Conservation (phyloP, 768 basidiomycete species). For the Boletus sp. region DNA sequence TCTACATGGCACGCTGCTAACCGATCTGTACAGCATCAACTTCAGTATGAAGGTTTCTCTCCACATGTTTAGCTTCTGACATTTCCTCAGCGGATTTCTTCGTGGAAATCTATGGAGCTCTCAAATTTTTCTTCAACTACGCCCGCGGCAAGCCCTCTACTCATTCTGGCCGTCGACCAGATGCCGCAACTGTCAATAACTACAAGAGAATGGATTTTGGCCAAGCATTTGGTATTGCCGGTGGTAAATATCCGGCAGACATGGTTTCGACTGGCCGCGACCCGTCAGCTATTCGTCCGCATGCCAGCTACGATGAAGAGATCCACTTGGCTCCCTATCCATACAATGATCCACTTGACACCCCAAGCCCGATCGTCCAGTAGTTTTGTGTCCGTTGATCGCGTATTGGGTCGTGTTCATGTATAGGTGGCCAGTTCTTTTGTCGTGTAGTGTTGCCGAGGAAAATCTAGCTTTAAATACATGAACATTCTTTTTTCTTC, state of each 20-base stretch:
- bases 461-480: not conserved
- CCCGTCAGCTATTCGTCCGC: constrained; percentile 11
- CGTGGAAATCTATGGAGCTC: constrained; percentile 58
- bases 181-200: constrained; percentile 17
- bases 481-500: not conserved
- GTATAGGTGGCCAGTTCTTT: not conserved
- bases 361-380: not conserved
- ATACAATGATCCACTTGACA: constrained; percentile 13
- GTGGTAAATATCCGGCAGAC: constrained; percentile 16
- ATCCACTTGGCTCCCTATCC: constrained; percentile 40
- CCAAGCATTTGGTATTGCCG: constrained; percentile 38
- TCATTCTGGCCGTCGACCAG: constrained; percentile 15
- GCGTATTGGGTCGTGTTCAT: not conserved
- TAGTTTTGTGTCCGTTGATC: not conserved
- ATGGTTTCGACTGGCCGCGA: constrained; percentile 1
- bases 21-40: constrained; percentile 38
- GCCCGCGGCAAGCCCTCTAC: constrained; percentile 30
- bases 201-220: constrained; percentile 34
- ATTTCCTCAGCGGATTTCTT: constrained; percentile 54
- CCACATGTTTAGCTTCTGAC: constrained; percentile 5
- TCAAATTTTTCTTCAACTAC: constrained; percentile 56
- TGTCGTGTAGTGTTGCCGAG: not conserved
- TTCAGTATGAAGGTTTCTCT: constrained; percentile 33
- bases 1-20: constrained; percentile 1
- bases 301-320: constrained; percentile 39